phyloP scores from a whole-genome alignment of 2,329 filamentous ascomycete species.

The Aspergillus neotritici region DNA sequence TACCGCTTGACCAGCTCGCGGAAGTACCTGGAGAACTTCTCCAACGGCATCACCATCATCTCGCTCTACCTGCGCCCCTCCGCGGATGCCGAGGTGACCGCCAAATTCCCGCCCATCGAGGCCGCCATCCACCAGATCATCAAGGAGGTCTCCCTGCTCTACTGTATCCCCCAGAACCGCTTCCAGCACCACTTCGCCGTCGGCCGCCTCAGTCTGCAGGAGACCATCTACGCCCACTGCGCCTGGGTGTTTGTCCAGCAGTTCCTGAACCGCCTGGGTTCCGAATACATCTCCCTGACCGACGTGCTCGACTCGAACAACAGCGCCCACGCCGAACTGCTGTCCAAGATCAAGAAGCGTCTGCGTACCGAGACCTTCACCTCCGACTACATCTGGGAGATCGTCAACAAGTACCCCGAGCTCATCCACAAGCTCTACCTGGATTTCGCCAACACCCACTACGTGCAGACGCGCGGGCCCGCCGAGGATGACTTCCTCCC shows the following conservation, averaged over 20 bases:
- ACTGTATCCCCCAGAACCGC: constrained; percentile 97
- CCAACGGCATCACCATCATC: constrained; percentile 95
- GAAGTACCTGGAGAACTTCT: constrained; percentile 98
- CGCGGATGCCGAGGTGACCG: constrained; percentile 50
- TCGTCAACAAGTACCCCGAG: constrained; percentile 83
- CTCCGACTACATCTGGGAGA: constrained; percentile 94
- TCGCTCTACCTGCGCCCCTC: constrained; percentile 85
- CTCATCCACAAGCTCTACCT: constrained; percentile 85
- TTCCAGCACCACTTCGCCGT: constrained; percentile 84
- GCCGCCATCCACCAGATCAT: constrained; percentile 97
- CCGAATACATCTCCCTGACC: constrained; percentile 83
- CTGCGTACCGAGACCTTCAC: constrained; percentile 96
- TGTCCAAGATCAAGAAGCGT: constrained; percentile 92
- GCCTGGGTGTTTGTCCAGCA: constrained; percentile 97
- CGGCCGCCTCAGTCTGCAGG: constrained; percentile 83
- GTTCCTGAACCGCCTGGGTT: constrained; percentile 89
- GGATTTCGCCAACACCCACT: constrained; percentile 84
- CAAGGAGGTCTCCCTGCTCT: constrained; percentile 94
- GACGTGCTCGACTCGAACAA: constrained; percentile 75
- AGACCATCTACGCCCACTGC: constrained; percentile 95
- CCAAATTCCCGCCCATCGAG: constrained; percentile 71
- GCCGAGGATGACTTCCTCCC: constrained; percentile 64
- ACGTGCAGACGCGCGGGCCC: constrained; percentile 57
- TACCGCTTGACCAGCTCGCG: constrained; percentile 93
- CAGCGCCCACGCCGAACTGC: constrained; percentile 75